Evolutionary conservation across 2,329 filamentous ascomycete genomes (phyloP), one percentile per base, ranked within the genome.

Genomic region (Pseudogymnoascus sp.): DNA sequence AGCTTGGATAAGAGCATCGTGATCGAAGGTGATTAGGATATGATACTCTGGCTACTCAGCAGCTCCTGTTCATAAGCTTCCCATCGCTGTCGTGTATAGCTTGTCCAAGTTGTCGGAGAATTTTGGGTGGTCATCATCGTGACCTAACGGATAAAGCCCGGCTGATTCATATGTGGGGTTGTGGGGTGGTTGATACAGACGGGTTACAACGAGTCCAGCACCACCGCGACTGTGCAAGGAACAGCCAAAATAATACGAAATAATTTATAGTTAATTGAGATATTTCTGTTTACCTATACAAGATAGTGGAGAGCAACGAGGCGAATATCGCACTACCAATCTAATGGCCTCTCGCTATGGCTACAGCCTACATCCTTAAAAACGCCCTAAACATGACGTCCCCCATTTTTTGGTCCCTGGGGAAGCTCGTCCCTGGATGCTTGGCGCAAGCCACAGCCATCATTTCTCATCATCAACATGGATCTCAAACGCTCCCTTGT

Each of bases 391-490:
- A 8, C 7, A 54, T 32, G 28, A 32, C 11, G n/a, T 12, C 3
- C n/a, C 47, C 6, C 11, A 32, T 54, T 20, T 32, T 54, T 32
- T 25, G 22, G 22, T 25, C 22, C 22, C 22, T 25, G 22, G 22
- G 22, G 22, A 25, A 25, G 2, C 18, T 32, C 9, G 25, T 2
- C 28, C 47, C 47, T 54, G n/a, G n/a, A 2, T 4, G 47, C n/a
- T 9, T 54, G 9, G 43, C n/a, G 9, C 25, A 50, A 18, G 7
- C 4, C 22, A 16, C 22, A 16, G 6, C 22, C 20, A 58, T 61
- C 47, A 35, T 38, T 39, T 62, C 50, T 67, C 68, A 2, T 69
- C 68, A 64, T 70, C 67, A 61, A 68, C 64, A 66, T 70, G 67
- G 57, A 70, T 69, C 59, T 61, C 63, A 57, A 69, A 69, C 7